Evolutionary conservation across 23 red algal genomes (phyloP).

Genomic region (Gracilaria vermiculophylla): DNA sequence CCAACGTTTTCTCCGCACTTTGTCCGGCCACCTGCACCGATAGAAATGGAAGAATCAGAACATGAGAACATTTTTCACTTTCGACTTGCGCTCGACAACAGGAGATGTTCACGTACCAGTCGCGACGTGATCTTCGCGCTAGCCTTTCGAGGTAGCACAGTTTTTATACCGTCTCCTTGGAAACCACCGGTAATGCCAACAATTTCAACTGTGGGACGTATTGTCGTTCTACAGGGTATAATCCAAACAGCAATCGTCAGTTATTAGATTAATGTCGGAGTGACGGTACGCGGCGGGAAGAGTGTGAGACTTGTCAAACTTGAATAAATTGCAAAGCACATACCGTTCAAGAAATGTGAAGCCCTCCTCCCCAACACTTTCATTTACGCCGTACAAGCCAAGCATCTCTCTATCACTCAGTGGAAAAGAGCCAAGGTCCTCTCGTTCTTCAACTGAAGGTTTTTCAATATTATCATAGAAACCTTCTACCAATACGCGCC

Average conservation of each 20-base stretch:
- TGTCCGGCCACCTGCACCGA: conserved; percentile 35
- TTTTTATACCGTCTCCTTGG: conserved; percentile 80
- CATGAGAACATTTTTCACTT: neutral
- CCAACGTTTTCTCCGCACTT: conserved; percentile 19
- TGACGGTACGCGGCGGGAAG: no score
- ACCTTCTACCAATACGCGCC: conserved; percentile 50
- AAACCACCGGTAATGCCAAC: conserved; percentile 91
- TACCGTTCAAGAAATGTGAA: conserved; percentile 68
- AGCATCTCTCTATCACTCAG: conserved; percentile 38
- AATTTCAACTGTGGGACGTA: conserved; percentile 86
- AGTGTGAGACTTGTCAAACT: neutral
- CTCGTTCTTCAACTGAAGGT: conserved; percentile 56
- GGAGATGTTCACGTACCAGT: conserved; percentile 1
- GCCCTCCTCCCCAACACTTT: conserved; percentile 48
- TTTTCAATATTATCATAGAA: conserved; percentile 77
- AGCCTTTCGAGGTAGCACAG: conserved; percentile 76
- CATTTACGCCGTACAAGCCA: conserved; percentile 34
- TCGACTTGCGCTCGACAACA: neutral
- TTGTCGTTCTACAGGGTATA: conserved; percentile 40
- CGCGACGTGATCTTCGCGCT: conserved; percentile 66
- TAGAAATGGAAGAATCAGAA: neutral
- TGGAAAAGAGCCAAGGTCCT: neutral
- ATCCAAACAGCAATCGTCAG: no score
- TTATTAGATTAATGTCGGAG: no score
- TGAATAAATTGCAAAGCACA: neutral